phyloP scores from a whole-genome alignment of 2,329 filamentous ascomycete species.

The Aspergillus sp. region DNA sequence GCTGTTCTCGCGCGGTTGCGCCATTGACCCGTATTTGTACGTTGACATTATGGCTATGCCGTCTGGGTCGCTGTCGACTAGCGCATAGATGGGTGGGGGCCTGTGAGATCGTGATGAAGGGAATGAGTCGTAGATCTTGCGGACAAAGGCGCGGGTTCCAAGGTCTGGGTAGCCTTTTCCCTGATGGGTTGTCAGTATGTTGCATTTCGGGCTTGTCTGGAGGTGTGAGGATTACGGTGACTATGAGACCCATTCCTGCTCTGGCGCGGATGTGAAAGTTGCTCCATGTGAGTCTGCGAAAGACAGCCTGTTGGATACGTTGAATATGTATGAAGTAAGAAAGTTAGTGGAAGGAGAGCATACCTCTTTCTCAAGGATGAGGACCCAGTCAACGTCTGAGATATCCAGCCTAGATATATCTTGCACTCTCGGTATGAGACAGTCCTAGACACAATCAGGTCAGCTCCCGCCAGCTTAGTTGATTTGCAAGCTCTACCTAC shows the following conservation, averaged over 20 bases:
- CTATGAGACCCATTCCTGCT: conserved; percentile 54
- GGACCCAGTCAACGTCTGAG: conserved; percentile 57
- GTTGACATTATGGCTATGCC: conserved; percentile 66
- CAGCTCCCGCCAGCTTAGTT: background rate
- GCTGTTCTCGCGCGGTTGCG: conserved; percentile 58
- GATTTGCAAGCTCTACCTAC: conserved; percentile 20
- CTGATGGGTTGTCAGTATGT: conserved; percentile 36
- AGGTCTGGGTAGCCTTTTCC: conserved; percentile 70
- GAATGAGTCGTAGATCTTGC: conserved; percentile 42
- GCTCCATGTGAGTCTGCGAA: conserved; percentile 59
- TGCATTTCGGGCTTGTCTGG: background rate
- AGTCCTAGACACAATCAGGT: conserved; percentile 47
- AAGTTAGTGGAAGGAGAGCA: background rate
- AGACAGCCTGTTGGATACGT: conserved; percentile 55
- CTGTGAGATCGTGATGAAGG: conserved; percentile 27
- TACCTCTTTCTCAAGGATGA: conserved; percentile 69
- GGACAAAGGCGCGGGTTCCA: conserved; percentile 59
- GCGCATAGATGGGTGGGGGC: conserved; percentile 53
- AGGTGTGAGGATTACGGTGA: conserved; percentile 54
- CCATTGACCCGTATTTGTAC: conserved; percentile 65
- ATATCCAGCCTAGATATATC: conserved; percentile 53
- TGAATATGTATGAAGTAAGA: background rate
- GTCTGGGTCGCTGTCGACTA: conserved; percentile 67
- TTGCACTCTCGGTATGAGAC: conserved; percentile 56
- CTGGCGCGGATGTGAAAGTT: conserved; percentile 49